These are phyloP conservation scores for Penicillium sumatraense DNA, from an alignment of 2,329 filamentous ascomycete genomes.

Conservation along the genomic window DNA sequence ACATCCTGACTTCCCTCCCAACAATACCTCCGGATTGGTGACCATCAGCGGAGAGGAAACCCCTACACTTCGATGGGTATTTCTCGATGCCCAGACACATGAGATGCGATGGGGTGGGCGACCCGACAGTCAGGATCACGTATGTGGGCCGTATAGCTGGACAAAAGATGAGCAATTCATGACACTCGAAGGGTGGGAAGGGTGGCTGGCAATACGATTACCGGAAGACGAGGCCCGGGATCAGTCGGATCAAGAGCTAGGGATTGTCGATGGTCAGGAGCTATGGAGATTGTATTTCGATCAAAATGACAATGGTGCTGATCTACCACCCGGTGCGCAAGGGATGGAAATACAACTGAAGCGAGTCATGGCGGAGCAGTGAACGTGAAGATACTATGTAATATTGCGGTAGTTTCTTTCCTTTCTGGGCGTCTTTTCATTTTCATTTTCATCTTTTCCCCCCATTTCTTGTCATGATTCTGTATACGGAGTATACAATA, in stretches of 20 bases:
- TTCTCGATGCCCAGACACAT: constrained; percentile 28
- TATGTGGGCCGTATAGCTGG: constrained; percentile 30
- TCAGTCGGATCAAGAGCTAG: constrained; percentile 16
- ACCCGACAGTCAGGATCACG: constrained; percentile 27
- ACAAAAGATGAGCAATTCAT: constrained; percentile 24
- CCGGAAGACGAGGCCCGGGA: constrained; percentile 22
- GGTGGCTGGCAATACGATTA: constrained; percentile 29
- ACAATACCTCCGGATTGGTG: constrained; percentile 28
- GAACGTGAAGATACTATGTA: constrained; percentile 3
- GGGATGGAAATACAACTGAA: constrained; percentile 29
- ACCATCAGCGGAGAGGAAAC: constrained; percentile 28
- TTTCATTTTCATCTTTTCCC: background rate
- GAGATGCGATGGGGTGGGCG: constrained; percentile 31
- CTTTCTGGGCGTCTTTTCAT: background rate
- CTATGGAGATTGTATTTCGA: constrained; percentile 33
- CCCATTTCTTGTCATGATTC: too few species aligned
- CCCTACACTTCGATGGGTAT: constrained; percentile 30
- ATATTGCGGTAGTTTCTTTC: background rate
- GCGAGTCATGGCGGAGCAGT: constrained; percentile 22
- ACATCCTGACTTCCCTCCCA: constrained; percentile 28
- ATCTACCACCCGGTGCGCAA: constrained; percentile 22
- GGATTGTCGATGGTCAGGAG: constrained; percentile 17
- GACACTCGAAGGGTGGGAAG: constrained; percentile 28
- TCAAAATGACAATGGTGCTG: constrained; percentile 29
- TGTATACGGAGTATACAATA: background rate